Base-by-base conservation (phyloP, 805 yeast genomes). In the Starmerella riodocensis region DNA sequence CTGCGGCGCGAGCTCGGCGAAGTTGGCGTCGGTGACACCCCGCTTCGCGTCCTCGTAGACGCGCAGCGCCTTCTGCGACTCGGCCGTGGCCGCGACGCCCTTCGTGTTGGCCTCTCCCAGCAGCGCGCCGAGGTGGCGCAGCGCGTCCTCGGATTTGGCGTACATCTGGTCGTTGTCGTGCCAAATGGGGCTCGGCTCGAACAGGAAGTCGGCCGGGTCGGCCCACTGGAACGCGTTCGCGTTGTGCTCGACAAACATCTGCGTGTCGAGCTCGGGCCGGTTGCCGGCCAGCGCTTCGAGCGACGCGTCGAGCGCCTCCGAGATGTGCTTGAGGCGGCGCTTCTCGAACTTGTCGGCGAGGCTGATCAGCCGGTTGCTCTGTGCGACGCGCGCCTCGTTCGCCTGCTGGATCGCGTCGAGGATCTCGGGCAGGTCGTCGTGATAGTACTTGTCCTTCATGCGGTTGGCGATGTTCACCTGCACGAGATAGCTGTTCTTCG, bases 201-300 rank as follows among this genome's bases (percentile, higher is more conserved):
- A 91, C 48, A 73, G 68, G 54, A 80, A 83, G 61, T 88, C 97
- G 6, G 64, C 65, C 1, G 96, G 97, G 51, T 85, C 96, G 32
- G 66, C 67, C 96, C 95, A 91, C 24, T 36, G 40, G 32, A 36
- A 38, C 13, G 64, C 65, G 25, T 54, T 50, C 16, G 62, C 60
- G 57, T 91, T 91, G 61, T 91, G 99, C 54, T 85, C 85, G 40
- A 85, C 75, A 59, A 76, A 91, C 96, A 91, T 88, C 25, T 82
- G 77, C 0, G 86, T 73, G 59, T 85, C 95, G 36, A 84, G 62
- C 30, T 62, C 63, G 1, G 93, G 86, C 35, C 69, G 61, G 58
- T 91, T 91, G 53, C 76, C 79, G 20, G 64, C 68, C 3, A 84
- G 66, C 8, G 81, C 74, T 6, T 56, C 56, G 47, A 71, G 74